phyloP scores from a whole-genome alignment of 306 rosid genomes.

The Comarum palustre region DNA sequence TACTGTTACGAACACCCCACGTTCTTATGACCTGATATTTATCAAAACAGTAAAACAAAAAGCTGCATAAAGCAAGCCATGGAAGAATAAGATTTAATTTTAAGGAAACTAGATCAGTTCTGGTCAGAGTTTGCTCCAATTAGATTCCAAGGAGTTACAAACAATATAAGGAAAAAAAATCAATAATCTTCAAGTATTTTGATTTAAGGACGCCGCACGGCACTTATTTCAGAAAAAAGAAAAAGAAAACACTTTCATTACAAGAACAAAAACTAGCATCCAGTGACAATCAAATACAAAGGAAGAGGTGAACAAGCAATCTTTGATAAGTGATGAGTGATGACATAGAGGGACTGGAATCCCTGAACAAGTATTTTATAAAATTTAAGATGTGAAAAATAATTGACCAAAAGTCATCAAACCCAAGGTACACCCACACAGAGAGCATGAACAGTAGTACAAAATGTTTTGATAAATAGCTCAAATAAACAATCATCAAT shows the following conservation, averaged over 20 bases:
- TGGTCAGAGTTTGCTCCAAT: constrained; percentile 2
- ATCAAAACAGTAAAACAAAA: not conserved
- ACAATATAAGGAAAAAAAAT: not conserved
- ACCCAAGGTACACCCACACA: not conserved
- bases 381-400: not conserved
- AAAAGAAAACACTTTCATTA: not conserved
- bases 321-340: not conserved
- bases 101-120: not conserved
- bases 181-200: too few species aligned
- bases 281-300: not conserved
- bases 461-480: not conserved
- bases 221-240: too few species aligned
- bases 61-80: not conserved
- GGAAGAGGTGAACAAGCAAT: not conserved
- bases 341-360: constrained; percentile 10
- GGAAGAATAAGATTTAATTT: not conserved
- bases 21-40: constrained; percentile 68
- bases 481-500: not conserved
- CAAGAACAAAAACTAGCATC: not conserved
- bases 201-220: too few species aligned
- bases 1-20: constrained; percentile 82
- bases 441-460: not conserved
- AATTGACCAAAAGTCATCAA: not conserved
- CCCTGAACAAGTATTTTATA: not conserved
- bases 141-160: not conserved